Percentiles rank a stretch among this genome's conserved stretches.
Evolutionary conservation across 2,329 filamentous ascomycete species (phyloP).

Genomic region (Dactylellina leptospora): DNA sequence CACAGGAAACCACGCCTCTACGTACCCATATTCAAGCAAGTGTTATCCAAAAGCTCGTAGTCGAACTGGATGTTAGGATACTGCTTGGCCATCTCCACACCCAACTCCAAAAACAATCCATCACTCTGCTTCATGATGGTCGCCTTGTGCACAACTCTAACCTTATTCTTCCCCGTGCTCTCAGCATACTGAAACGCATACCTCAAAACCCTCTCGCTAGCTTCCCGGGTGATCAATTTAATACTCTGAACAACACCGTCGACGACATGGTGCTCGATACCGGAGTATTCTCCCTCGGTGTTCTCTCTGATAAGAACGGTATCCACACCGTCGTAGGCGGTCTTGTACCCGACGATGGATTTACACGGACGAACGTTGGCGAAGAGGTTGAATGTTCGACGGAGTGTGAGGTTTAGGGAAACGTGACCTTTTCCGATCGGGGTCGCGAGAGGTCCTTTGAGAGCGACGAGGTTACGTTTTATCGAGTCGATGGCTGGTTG

Average conservation of each 20-base stretch:
- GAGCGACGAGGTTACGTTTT: constrained; percentile 91
- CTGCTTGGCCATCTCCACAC: constrained; percentile 86
- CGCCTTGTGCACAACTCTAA: constrained; percentile 98
- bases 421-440: constrained; percentile 99
- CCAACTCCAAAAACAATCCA: constrained; percentile 93
- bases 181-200: constrained; percentile 99
- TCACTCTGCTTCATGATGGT: constrained; percentile 99
- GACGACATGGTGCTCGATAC: constrained; percentile 97
- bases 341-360: constrained; percentile 97
- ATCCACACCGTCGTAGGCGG: constrained; percentile 95
- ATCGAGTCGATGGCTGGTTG: constrained; percentile 93
- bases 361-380: constrained; percentile 98
- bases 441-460: constrained; percentile 97
- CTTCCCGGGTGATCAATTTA: constrained; percentile 97
- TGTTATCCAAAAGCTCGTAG: constrained; percentile 97
- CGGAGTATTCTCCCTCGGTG: constrained; percentile 99
- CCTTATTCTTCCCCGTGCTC: constrained; percentile 92
- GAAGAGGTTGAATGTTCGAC: constrained; percentile 99
- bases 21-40: constrained; percentile 97
- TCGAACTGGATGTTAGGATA: constrained; percentile 97
- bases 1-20: too few species aligned
- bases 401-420: constrained; percentile 97
- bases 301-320: constrained; percentile 99
- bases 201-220: constrained; percentile 91
- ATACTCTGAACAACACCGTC: constrained; percentile 99